Evolutionary conservation across 176 grass and related monocot species (phyloP).

Genomic region (Phragmites australis): DNA sequence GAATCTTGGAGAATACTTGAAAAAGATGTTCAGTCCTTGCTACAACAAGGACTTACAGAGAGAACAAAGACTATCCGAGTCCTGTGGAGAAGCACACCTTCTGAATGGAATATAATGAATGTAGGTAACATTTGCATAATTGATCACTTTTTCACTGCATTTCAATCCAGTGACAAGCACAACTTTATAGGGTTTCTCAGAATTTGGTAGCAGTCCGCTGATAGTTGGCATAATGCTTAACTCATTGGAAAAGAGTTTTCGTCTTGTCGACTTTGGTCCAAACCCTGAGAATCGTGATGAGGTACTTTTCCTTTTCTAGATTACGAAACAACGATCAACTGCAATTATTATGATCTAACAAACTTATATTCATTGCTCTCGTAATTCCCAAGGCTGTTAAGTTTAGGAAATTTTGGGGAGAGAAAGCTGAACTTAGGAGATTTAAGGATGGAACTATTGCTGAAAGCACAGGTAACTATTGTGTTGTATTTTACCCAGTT

Average conservation of each 20-base stretch:
- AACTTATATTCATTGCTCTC: slow-evolving; percentile 34
- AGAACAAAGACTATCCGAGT: slow-evolving; percentile 84
- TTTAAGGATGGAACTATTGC: slow-evolving; percentile 95
- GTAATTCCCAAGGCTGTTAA: slow-evolving; percentile 53
- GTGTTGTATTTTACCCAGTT: slow-evolving; percentile 26
- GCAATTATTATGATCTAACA: background rate
- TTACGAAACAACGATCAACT: background rate
- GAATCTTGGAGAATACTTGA: slow-evolving; percentile 81
- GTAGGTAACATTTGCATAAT: slow-evolving; percentile 47
- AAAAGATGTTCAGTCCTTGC: slow-evolving; percentile 64
- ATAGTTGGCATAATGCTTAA: slow-evolving; percentile 68
- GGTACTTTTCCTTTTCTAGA: slow-evolving; percentile 47
- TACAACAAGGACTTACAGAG: slow-evolving; percentile 82
- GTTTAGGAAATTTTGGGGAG: slow-evolving; percentile 92
- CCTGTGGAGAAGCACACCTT: slow-evolving; percentile 83
- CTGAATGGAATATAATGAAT: slow-evolving; percentile 86
- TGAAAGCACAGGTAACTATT: slow-evolving; percentile 84
- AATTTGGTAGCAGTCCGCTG: slow-evolving; percentile 71
- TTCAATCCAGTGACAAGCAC: slow-evolving; percentile 37
- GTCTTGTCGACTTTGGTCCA: slow-evolving; percentile 85
- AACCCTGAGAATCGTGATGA: slow-evolving; percentile 76
- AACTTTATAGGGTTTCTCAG: slow-evolving; percentile 71
- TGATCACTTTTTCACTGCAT: background rate
- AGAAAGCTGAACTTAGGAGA: slow-evolving; percentile 95
- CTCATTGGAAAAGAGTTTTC: slow-evolving; percentile 69